Evolutionary conservation across 2,329 filamentous ascomycete genomes (phyloP).

Genomic region (Cordyceps sp.): DNA sequence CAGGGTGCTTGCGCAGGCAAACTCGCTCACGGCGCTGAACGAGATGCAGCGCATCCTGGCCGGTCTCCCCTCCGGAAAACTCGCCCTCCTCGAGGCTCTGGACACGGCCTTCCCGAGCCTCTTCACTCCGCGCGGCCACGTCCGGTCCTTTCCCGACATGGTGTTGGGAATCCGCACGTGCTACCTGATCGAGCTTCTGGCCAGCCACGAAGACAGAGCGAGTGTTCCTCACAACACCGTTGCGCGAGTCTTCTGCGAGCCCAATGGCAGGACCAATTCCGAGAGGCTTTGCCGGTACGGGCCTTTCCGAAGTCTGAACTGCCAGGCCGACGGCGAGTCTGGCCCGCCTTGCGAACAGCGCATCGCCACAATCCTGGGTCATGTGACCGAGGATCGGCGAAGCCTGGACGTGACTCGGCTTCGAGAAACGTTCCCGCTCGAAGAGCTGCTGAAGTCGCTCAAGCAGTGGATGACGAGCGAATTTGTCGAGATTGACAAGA

Average conservation of each 20-base stretch:
- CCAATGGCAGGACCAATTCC: slow-evolving; percentile 1
- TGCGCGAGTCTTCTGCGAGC: slow-evolving; percentile 14
- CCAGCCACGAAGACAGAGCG: slow-evolving; percentile 1
- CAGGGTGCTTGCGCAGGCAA: slow-evolving; percentile 1
- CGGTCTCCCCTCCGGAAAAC: too few species aligned
- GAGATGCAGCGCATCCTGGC: too few species aligned
- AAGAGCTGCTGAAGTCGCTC: too few species aligned
- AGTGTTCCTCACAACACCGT: slow-evolving; percentile 8
- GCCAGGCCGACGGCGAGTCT: not conserved
- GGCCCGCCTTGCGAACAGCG: not conserved
- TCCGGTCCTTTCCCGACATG: slow-evolving; percentile 7
- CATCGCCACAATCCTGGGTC: not conserved
- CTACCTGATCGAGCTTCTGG: slow-evolving; percentile 13
- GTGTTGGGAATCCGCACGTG: slow-evolving; percentile 21
- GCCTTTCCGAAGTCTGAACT: slow-evolving; percentile 10
- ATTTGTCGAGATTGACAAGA: too few species aligned
- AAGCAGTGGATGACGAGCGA: too few species aligned
- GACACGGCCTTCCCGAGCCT: slow-evolving; percentile 13
- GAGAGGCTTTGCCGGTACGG: slow-evolving; percentile 6
- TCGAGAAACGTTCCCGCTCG: not conserved
- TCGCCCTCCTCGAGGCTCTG: slow-evolving; percentile 13
- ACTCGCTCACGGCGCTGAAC: not conserved
- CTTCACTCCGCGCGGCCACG: slow-evolving; percentile 8
- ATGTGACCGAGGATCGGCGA: not conserved
- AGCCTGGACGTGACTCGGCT: not conserved